Percentiles rank a stretch among this genome's conserved stretches.
These are phyloP conservation scores for Dendrobium huoshanense DNA, from an alignment of 106 monocot genomes.

Conservation along the genomic window DNA sequence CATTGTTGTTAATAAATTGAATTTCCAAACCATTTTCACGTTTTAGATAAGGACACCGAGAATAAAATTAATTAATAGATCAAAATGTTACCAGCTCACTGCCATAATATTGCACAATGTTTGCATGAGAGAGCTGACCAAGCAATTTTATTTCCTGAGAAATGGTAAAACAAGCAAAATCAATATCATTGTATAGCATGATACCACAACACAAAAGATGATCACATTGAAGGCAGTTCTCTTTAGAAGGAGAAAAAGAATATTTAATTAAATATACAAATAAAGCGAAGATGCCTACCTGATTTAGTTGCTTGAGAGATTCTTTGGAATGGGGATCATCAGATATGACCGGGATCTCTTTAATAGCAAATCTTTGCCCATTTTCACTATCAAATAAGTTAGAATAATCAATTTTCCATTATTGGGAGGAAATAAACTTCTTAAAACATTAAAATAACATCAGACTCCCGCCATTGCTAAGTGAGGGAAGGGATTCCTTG, in stretches of 20 bases:
- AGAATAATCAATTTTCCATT: neutral
- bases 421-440: too few relatives aligned
- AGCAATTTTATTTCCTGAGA: slow-evolving; percentile 88
- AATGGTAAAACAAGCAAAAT: neutral
- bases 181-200: neutral
- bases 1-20: neutral
- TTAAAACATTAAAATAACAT: neutral
- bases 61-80: neutral
- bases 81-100: slow-evolving; percentile 17
- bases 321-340: slow-evolving; percentile 95
- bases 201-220: neutral
- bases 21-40: neutral
- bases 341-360: slow-evolving; percentile 78
- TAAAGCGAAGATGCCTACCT: slow-evolving; percentile 30
- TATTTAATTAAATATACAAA: neutral
- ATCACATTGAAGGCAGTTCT: neutral
- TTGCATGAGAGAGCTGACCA: slow-evolving; percentile 35
- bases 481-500: neutral
- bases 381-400: slow-evolving; percentile 42
- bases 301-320: slow-evolving; percentile 79
- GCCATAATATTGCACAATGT: slow-evolving; percentile 14
- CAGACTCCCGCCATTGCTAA: neutral
- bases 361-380: slow-evolving; percentile 94
- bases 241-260: neutral
- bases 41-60: neutral